Evolutionary conservation across 1,284 basidiomycete genomes (phyloP).

Genomic region (Leucoagaricus sp.): DNA sequence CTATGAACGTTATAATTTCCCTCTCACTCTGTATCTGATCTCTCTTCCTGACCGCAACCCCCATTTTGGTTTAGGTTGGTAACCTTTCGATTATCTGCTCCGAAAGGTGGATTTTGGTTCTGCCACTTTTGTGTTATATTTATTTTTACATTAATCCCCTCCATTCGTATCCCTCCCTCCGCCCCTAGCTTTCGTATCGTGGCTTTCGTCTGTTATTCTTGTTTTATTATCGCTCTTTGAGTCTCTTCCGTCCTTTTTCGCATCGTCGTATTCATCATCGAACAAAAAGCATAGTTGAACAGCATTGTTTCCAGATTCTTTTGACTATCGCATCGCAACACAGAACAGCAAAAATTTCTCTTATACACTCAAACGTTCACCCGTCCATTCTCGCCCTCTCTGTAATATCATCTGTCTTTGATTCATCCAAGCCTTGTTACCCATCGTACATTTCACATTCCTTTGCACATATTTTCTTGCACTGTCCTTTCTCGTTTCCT

Average conservation of each 20-base stretch:
- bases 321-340: not conserved
- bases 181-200: not conserved
- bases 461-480: not conserved
- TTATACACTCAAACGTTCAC: not conserved
- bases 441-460: not conserved
- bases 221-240: not conserved
- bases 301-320: not conserved
- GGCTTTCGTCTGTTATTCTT: not conserved
- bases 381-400: not conserved
- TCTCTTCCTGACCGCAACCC: not conserved
- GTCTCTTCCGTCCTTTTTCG: not conserved
- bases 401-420: not conserved
- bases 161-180: not conserved
- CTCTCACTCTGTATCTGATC: not conserved
- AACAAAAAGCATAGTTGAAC: not conserved
- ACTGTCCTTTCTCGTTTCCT: not conserved
- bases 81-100: not conserved
- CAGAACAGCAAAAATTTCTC: not conserved
- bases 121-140: not conserved
- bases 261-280: not conserved
- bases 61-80: not conserved
- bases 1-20: constrained; percentile 38
- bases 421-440: not conserved
- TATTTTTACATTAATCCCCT: constrained; percentile 3
- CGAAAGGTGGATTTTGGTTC: not conserved